Percentiles rank a stretch among this genome's conserved stretches.
Conservation (phyloP, 768 basidiomycete species). For the Strobilomyces dryophilus region DNA sequence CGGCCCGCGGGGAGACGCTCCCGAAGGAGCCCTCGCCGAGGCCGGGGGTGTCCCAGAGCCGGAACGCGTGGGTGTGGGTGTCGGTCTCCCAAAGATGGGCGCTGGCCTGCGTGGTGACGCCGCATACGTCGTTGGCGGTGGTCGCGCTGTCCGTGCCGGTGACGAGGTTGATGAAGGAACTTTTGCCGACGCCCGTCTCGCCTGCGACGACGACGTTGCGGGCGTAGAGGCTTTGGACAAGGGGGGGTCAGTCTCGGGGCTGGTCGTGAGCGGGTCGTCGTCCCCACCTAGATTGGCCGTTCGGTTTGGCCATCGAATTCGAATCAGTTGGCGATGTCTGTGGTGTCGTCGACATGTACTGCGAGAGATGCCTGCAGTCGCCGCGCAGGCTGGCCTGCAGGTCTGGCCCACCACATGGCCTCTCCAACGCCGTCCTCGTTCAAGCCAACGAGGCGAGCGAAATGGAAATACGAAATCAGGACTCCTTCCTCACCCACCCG, state of each 20-base stretch:
- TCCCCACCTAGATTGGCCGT: conserved; percentile 6
- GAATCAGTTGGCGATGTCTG: background rate
- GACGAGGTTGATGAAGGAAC: conserved; percentile 24
- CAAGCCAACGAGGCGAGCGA: background rate
- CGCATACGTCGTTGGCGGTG: conserved; percentile 20
- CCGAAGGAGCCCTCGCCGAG: conserved; percentile 22
- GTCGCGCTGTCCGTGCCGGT: conserved; percentile 10
- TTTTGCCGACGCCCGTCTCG: conserved; percentile 19
- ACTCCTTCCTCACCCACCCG: too few species aligned
- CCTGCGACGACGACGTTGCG: conserved; percentile 23
- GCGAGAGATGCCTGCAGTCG: background rate
- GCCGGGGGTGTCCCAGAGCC: conserved; percentile 25
- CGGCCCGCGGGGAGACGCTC: conserved; percentile 19
- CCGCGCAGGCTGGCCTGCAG: background rate
- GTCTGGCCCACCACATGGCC: background rate
- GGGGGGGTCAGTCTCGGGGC: background rate
- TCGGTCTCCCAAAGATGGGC: conserved; percentile 20
- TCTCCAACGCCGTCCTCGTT: conserved; percentile 8
- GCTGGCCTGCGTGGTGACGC: conserved; percentile 16
- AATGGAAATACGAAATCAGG: background rate
- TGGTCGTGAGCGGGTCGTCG: too few species aligned
- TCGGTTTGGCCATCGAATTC: conserved; percentile 8
- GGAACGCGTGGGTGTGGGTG: conserved; percentile 13
- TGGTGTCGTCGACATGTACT: background rate
- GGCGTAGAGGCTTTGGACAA: conserved; percentile 3